Base-by-base conservation (phyloP, 495 filamentous ascomycete species). In the Penicillium simplicissimum region DNA sequence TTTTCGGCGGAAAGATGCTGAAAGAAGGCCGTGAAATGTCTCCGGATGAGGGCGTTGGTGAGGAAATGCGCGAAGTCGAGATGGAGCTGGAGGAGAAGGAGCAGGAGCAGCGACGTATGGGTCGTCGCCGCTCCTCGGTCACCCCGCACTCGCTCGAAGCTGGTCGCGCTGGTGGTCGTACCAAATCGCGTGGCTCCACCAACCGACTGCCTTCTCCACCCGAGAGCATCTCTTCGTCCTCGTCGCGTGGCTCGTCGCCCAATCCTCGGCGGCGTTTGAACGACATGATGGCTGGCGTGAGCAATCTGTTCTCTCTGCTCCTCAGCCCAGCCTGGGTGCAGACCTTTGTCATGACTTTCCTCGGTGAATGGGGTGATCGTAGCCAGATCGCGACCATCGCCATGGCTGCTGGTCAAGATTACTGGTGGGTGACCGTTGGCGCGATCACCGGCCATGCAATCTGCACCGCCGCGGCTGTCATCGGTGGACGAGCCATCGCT, bases 301-400 rank as follows among this genome's bases (percentile, higher is more conserved):
- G 87, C 72, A 98, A 98, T 66, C 87, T 98, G 4, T 83, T 92
- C 51, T 92, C 91, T 5, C 79, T 98, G 9, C 80, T 98, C 3
- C 81, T 98, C 17, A 96, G 90, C 70, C 95, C 95, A 3, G 95
- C 93, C 1, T 98, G 95, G 95, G 95, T 98, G 14, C 95, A 98
- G 75, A 98, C 96, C 6, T 98, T 98, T 73, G 86, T 93, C 62
- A 98, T 98, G 95, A 98, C 95, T 4, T 98, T 98, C 77, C 78
- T 98, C 33, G 95, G 95, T 10, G 95, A 98, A 74, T 98, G 96
- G 95, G 95, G 95, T 51, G 95, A 98, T 70, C 87, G 95, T 61
- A 96, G 91, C 70, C 95, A 98, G 74, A 98, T 98, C 69, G 96
- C 95, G 15, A 98, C 95, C 7, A 97, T 98, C 69, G 95, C 95